Base-by-base conservation (phyloP, 2,329 filamentous ascomycete genomes). In the Cercospora sojina region DNA sequence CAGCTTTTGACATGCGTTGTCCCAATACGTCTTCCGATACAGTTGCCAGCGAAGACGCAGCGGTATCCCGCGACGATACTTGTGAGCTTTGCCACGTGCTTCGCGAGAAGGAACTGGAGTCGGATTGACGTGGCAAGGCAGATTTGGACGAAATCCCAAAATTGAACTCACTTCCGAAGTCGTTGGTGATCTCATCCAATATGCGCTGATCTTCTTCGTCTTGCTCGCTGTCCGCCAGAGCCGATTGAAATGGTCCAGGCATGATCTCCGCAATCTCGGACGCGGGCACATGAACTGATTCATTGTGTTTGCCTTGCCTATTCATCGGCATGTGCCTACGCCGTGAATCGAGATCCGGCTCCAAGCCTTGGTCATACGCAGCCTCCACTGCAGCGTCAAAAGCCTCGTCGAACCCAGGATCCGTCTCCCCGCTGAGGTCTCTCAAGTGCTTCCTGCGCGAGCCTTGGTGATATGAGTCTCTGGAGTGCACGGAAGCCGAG, bases 331-430 rank as follows among this genome's bases (percentile, higher is more conserved):
- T 53, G 9, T 72, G 71, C 16, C 77, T 79, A 47, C 74, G 73
- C 29, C 83, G 79, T 25, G 82, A 80, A 6, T 83, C 78, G 18
- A 84, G 83, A 77, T 86, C 87, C 3, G 91, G 91, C 75, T 97
- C 93, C 69, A 92, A 91, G 0, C 91, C 91, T 69, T 97, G 93
- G 76, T 97, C 91, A 77, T 98, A 99, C 5, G 94, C 95, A 59
- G 94, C 94, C 78, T 98, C 95, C 8, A 98, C 93, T 13, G 95
- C 95, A 25, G 93, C 94, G 80, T 98, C 94, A 51, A 98, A 84
- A 3, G 95, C 95, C 8, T 92, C 93, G 79, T 97, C 93, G 71
- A 98, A 97, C 75, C 97, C 93, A 6, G 91, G 90, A 77, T 96
- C 92, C 0, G 92, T 95, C 31, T 86, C 88, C 53, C 88, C 88